These are phyloP conservation scores for Bipolaris bicolor DNA, from an alignment of 2,329 filamentous ascomycete genomes.

Conservation along the genomic window DNA sequence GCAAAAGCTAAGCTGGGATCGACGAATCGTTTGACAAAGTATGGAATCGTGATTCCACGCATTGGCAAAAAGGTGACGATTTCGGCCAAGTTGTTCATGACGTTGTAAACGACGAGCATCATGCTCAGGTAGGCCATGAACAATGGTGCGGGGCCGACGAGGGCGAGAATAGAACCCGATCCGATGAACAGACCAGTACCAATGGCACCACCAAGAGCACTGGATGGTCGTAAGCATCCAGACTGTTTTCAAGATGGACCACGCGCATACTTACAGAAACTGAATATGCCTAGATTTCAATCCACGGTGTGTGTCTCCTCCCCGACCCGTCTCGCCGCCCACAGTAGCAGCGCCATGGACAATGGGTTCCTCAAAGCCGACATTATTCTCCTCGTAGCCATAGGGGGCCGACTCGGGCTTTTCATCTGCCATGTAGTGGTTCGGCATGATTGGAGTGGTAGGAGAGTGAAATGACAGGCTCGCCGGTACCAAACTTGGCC, in stretches of 20 bases:
- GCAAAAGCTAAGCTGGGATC: constrained; percentile 54
- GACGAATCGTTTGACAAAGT: constrained; percentile 52
- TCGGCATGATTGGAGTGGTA: constrained; percentile 26
- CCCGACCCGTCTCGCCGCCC: constrained; percentile 35
- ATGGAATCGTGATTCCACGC: constrained; percentile 47
- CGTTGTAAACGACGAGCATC: constrained; percentile 49
- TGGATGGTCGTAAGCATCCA: constrained; percentile 52
- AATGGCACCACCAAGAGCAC: constrained; percentile 66
- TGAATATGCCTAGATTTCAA: constrained; percentile 49
- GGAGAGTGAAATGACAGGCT: neutral
- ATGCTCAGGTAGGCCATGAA: constrained; percentile 49
- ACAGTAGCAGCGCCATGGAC: constrained; percentile 37
- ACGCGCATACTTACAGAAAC: constrained; percentile 36
- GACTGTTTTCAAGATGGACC: neutral
- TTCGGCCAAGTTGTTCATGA: constrained; percentile 51
- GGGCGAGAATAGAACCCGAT: constrained; percentile 40
- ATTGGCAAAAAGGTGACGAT: constrained; percentile 51
- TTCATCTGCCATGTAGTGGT: constrained; percentile 34
- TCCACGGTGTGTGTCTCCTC: constrained; percentile 45
- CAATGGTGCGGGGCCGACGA: constrained; percentile 43
- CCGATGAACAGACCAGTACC: constrained; percentile 48
- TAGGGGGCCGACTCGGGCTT: constrained; percentile 26
- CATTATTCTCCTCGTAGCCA: constrained; percentile 25
- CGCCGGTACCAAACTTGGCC: constrained; percentile 9
- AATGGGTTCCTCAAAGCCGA: constrained; percentile 30